Base-by-base conservation (phyloP, 2,329 filamentous ascomycete species). In the Alternaria arborescens region DNA sequence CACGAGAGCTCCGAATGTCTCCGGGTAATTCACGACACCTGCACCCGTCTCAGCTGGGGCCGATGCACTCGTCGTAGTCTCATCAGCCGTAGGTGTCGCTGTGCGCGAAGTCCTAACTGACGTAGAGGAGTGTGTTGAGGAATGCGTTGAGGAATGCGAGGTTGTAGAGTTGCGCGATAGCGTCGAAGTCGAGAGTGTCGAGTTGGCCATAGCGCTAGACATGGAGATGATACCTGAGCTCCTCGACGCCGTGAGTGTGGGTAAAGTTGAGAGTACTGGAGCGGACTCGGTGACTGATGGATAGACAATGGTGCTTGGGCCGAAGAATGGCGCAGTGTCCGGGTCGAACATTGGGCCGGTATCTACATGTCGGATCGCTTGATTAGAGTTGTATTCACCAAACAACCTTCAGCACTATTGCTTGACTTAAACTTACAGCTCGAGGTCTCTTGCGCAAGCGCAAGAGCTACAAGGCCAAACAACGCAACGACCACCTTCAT, bases 271-370 rank as follows among this genome's bases (percentile, higher is more conserved):
- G 20, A 58, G 26, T 32, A 59, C 32, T 30, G 65, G 46, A 18
- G 57, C 51, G 26, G 47, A 52, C n/a, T 52, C 41, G 16, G 64
- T 64, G 16, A 59, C 50, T 0, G 69, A 67, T 3, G 70, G 70
- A 38, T 52, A 51, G 34, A 70, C 65, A 26, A 71, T 56, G 7
- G 53, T 55, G 44, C 55, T 64, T 36, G 54, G 57, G 18, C 55
- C 70, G 51, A 71, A 72, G 64, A 60, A 59, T 22, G 57, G 44
- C 30, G 66, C 63, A 3, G 66, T 68, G 16, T 65, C 58, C 14
- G 62, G 68, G 42, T 72, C 55, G 58, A 70, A 69, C 24, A 60
- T 34, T 2, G 70, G 67, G 38, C 64, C 66, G 18, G 61, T 65
- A 41, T 67, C 70, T 72, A 34, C 48, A 55, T n/a, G 8, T n/a